Evolutionary conservation across 106 monocot genomes (phyloP).

Genomic region (Apostasia ramifera): DNA sequence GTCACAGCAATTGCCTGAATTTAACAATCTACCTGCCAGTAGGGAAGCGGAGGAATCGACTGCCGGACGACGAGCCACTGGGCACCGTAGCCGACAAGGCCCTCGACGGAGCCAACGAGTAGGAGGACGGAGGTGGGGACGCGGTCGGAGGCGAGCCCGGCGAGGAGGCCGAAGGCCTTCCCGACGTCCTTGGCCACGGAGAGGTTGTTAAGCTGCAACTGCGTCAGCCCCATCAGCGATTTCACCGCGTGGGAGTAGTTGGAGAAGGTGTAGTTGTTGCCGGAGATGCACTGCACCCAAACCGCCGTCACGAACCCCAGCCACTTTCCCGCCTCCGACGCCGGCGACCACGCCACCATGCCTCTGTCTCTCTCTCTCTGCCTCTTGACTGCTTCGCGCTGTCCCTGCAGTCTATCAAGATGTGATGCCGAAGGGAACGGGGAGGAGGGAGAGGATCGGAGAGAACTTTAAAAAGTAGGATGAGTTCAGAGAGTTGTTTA

Average conservation of each 20-base stretch:
- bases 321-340: constrained; percentile 44
- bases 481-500: too few species aligned
- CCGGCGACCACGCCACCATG: constrained; percentile 6
- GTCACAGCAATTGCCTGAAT: too few species aligned
- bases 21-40: constrained; percentile 51
- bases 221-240: constrained; percentile 67
- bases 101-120: constrained; percentile 74
- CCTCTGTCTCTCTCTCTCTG: constrained; percentile 6
- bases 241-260: constrained; percentile 82
- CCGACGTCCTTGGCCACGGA: constrained; percentile 91
- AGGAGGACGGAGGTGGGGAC: constrained; percentile 55
- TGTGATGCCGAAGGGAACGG: neutral
- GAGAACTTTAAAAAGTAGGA: neutral
- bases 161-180: constrained; percentile 82
- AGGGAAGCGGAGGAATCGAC: constrained; percentile 59
- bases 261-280: constrained; percentile 94
- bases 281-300: constrained; percentile 90
- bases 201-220: constrained; percentile 70
- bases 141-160: constrained; percentile 80
- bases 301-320: constrained; percentile 83
- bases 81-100: constrained; percentile 68
- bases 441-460: neutral
- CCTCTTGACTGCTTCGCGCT: neutral
- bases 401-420: too few species aligned
- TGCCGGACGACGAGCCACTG: constrained; percentile 79